phyloP scores from a whole-genome alignment of 495 filamentous ascomycete genomes.

The Aspergillus taichungensis region DNA sequence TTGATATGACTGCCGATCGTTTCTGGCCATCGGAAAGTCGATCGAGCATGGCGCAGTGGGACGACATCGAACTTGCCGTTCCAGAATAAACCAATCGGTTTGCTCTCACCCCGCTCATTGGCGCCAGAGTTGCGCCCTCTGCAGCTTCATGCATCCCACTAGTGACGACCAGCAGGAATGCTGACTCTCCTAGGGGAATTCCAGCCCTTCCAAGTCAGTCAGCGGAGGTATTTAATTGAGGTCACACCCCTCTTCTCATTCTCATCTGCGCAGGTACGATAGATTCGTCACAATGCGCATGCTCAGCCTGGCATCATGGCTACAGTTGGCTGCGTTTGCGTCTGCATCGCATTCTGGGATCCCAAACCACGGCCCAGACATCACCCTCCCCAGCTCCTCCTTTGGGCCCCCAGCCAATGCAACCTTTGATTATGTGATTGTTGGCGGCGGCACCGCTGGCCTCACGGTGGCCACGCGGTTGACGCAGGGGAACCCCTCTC shows the following conservation, averaged over 20 bases:
- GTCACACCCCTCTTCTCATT: no score
- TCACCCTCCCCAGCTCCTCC: background rate
- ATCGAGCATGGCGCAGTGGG: background rate
- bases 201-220: no score
- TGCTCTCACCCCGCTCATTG: no score
- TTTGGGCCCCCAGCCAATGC: slow-evolving; percentile 1
- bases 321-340: background rate
- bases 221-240: no score
- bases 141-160: no score
- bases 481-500: slow-evolving; percentile 11
- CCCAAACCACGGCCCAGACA: background rate
- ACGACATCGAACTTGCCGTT: background rate
- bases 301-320: no score
- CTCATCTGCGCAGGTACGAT: no score
- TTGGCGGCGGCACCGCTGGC: slow-evolving; percentile 45
- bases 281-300: no score
- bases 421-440: slow-evolving; percentile 37
- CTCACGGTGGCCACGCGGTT: slow-evolving; percentile 38
- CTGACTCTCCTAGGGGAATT: no score
- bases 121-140: no score
- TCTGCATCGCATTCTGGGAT: slow-evolving; percentile 8
- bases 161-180: no score
- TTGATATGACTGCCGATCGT: slow-evolving; percentile 47
- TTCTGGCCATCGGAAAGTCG: slow-evolving; percentile 2
- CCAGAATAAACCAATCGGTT: no score